These are phyloP conservation scores for Globisporangium heterothallicum DNA, from an alignment of 352 stramenopile genomes.

Conservation along the genomic window DNA sequence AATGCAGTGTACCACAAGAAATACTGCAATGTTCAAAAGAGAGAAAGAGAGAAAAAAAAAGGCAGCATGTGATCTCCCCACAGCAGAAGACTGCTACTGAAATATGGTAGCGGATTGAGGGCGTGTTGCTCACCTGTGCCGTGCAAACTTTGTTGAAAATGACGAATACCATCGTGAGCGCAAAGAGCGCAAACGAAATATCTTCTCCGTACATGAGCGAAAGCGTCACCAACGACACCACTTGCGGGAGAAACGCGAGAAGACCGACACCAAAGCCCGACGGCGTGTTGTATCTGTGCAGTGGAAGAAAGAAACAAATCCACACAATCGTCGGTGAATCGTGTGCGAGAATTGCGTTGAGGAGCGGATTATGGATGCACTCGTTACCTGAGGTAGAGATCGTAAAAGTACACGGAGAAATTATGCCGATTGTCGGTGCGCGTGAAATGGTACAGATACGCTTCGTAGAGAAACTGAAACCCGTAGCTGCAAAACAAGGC, in stretches of 20 bases:
- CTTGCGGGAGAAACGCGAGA: conserved; percentile 78
- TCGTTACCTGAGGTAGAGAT: conserved; percentile 94
- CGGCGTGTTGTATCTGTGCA: conserved; percentile 64
- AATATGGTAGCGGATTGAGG: too few species aligned
- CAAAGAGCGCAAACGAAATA: conserved; percentile 93
- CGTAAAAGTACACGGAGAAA: conserved; percentile 99
- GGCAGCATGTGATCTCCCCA: neutral
- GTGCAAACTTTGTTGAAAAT: conserved; percentile 96
- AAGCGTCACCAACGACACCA: conserved; percentile 72
- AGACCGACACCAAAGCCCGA: conserved; percentile 74
- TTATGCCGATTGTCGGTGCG: conserved; percentile 99
- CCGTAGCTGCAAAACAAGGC: conserved; percentile 70
- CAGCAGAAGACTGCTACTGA: too few species aligned
- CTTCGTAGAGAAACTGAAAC: conserved; percentile 92
- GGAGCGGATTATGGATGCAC: too few species aligned
- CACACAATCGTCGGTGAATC: conserved; percentile 7
- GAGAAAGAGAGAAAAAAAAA: conserved; percentile 3
- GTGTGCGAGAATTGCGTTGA: too few species aligned
- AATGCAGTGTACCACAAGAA: conserved; percentile 98
- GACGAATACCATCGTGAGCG: conserved; percentile 98
- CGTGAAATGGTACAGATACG: conserved; percentile 98
- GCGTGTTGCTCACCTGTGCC: conserved; percentile 78
- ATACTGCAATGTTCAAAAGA: conserved; percentile 86
- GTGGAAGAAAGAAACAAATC: neutral
- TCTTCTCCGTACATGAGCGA: conserved; percentile 72